phyloP scores from a whole-genome alignment of 2,329 filamentous ascomycete species.

The Elsinoe fawcettii region DNA sequence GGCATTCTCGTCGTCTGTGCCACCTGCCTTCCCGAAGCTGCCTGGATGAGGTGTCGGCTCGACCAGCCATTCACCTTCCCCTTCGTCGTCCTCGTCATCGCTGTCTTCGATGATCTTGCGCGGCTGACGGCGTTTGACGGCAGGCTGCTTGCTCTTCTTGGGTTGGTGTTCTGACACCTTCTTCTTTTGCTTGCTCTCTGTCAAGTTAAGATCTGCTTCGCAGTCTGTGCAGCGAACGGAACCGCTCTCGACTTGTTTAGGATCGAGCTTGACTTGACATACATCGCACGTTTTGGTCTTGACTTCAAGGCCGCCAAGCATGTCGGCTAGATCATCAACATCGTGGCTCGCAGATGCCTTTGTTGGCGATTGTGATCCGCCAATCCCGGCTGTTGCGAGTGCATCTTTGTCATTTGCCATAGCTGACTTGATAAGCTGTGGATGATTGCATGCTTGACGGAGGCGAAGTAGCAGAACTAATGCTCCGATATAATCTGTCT shows the following conservation, averaged over 20 bases:
- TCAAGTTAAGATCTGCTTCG: slow-evolving; percentile 55
- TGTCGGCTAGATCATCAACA: slow-evolving; percentile 73
- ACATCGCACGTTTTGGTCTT: slow-evolving; percentile 72
- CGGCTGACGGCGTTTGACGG: slow-evolving; percentile 37
- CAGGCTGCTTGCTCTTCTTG: slow-evolving; percentile 23
- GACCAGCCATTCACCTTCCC: slow-evolving; percentile 72
- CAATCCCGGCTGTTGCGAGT: slow-evolving; percentile 49
- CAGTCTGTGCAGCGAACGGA: slow-evolving; percentile 64
- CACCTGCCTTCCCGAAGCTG: slow-evolving; percentile 58
- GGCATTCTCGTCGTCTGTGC: slow-evolving; percentile 76
- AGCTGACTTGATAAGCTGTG: slow-evolving; percentile 76
- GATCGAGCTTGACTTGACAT: slow-evolving; percentile 62
- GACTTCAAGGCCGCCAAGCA: slow-evolving; percentile 79
- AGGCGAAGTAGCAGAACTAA: slow-evolving; percentile 85
- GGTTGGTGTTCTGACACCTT: slow-evolving; percentile 22
- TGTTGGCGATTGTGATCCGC: slow-evolving; percentile 38
- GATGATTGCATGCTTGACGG: slow-evolving; percentile 91
- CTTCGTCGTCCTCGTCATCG: slow-evolving; percentile 53
- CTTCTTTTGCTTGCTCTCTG: slow-evolving; percentile 24
- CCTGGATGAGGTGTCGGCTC: slow-evolving; percentile 56
- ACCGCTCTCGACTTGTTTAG: slow-evolving; percentile 46
- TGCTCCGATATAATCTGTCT: slow-evolving; percentile 86
- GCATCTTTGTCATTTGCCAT: slow-evolving; percentile 83
- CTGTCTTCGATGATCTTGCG: slow-evolving; percentile 55
- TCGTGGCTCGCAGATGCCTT: slow-evolving; percentile 48